Conservation (phyloP, 257 asterid species). For the Haberlea rhodopensis region DNA sequence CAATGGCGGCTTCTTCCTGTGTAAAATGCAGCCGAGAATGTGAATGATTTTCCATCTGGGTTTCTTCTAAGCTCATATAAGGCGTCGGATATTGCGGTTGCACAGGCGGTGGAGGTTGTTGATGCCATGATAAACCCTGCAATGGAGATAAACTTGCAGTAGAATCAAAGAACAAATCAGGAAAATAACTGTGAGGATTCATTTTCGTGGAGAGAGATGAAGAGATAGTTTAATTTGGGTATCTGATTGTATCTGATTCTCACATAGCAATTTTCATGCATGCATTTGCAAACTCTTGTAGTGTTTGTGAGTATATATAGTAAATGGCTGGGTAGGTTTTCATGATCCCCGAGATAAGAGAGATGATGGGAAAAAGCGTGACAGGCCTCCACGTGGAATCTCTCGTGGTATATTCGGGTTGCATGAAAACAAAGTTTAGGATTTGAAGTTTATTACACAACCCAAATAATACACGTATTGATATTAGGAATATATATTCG, state of each 20-base stretch:
- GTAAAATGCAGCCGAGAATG: background rate
- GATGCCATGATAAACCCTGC: background rate
- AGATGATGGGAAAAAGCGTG: background rate
- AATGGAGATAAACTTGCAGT: background rate
- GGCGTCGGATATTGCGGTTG: background rate
- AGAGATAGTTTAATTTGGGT: background rate
- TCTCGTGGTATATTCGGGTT: no score
- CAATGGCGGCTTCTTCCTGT: background rate
- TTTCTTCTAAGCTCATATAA: background rate
- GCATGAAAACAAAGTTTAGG: background rate
- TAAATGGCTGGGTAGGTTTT: background rate
- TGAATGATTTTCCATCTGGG: background rate
- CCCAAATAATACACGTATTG: no score
- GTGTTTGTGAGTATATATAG: background rate
- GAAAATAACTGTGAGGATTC: background rate
- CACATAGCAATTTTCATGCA: background rate
- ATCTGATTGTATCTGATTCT: no score
- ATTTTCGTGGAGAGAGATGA: background rate
- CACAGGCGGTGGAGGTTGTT: background rate
- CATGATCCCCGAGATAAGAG: background rate
- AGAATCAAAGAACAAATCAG: background rate
- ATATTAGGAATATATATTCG: no score
- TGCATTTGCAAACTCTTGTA: background rate
- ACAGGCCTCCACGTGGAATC: background rate
- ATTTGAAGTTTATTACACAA: no score